Conservation (phyloP, 1,284 basidiomycete species). For the Cutaneotrichosporon sp. region DNA sequence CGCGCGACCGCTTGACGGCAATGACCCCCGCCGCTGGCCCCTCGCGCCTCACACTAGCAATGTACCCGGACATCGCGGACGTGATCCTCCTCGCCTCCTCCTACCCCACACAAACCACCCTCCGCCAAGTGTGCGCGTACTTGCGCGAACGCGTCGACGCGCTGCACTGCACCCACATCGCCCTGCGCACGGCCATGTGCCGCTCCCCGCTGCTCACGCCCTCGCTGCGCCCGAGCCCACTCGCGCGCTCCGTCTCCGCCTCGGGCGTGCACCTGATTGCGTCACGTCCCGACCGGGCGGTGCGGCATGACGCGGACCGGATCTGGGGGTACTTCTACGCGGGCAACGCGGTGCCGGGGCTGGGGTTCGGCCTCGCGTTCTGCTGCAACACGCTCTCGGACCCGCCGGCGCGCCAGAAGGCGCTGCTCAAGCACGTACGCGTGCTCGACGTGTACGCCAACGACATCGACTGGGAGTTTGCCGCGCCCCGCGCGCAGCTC, state of each 20-base stretch:
- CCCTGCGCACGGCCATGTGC: slow-evolving; percentile 6
- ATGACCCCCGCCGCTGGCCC: not conserved
- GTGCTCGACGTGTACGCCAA: slow-evolving; percentile 3
- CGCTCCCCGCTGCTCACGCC: not conserved
- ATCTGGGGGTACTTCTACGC: slow-evolving; percentile 5
- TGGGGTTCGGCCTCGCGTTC: not conserved
- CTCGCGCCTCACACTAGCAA: slow-evolving; percentile 1
- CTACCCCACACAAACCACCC: not conserved
- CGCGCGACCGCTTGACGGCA: not conserved
- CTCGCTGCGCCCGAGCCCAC: not conserved
- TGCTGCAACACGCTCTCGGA: not conserved
- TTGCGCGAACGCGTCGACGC: not conserved
- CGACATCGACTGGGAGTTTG: slow-evolving; percentile 6
- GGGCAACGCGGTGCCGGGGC: not conserved
- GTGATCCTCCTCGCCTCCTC: not conserved
- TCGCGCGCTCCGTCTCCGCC: not conserved
- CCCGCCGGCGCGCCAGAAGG: not conserved
- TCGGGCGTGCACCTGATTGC: not conserved
- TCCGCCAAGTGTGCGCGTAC: not conserved
- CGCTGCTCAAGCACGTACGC: not conserved
- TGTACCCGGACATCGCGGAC: slow-evolving; percentile 6
- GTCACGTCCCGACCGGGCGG: not conserved
- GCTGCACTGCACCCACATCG: not conserved
- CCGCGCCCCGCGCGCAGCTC: not conserved
- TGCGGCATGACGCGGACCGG: slow-evolving; percentile 3